Evolutionary conservation across 495 filamentous ascomycete genomes (phyloP).

Genomic region (Daldinia loculata): DNA sequence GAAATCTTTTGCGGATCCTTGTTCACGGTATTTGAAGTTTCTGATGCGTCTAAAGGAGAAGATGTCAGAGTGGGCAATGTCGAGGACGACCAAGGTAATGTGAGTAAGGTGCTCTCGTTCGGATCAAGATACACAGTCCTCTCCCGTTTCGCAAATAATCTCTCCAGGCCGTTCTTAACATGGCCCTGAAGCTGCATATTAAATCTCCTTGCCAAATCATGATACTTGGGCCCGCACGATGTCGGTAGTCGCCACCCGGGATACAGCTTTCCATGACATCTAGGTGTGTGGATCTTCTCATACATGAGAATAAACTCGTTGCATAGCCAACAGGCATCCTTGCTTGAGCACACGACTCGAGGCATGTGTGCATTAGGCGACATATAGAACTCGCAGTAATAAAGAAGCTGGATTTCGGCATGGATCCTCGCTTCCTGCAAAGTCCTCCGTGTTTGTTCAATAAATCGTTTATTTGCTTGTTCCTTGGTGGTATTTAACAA

Average conservation of each 20-base stretch:
- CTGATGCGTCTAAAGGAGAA: not conserved
- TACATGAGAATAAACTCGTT: constrained; percentile 55
- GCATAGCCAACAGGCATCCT: constrained; percentile 61
- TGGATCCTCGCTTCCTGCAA: constrained; percentile 53
- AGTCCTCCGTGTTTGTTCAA: constrained; percentile 24
- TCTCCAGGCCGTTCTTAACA: constrained; percentile 24
- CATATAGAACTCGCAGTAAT: constrained; percentile 48
- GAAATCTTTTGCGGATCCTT: not conserved
- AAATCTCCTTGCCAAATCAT: constrained; percentile 32
- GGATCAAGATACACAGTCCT: constrained; percentile 12
- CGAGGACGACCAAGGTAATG: constrained; percentile 29
- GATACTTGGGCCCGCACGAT: not conserved
- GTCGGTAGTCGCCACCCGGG: constrained; percentile 47
- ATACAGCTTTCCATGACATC: constrained; percentile 55
- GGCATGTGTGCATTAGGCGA: constrained; percentile 38
- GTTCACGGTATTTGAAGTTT: not conserved
- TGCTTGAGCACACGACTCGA: constrained; percentile 59
- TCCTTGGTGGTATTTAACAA: constrained; percentile 3
- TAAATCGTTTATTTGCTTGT: constrained; percentile 28
- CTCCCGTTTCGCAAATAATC: constrained; percentile 2
- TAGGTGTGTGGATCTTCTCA: constrained; percentile 51
- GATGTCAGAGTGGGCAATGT: constrained; percentile 7
- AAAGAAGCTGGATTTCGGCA: constrained; percentile 61
- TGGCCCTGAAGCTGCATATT: constrained; percentile 12
- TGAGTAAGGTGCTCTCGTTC: constrained; percentile 40